A percentile compares a stretch with the other conserved stretches of the same genome.
Evolutionary conservation across 202 grass and related monocot species (phyloP).

Genomic region (Carex arenaria): DNA sequence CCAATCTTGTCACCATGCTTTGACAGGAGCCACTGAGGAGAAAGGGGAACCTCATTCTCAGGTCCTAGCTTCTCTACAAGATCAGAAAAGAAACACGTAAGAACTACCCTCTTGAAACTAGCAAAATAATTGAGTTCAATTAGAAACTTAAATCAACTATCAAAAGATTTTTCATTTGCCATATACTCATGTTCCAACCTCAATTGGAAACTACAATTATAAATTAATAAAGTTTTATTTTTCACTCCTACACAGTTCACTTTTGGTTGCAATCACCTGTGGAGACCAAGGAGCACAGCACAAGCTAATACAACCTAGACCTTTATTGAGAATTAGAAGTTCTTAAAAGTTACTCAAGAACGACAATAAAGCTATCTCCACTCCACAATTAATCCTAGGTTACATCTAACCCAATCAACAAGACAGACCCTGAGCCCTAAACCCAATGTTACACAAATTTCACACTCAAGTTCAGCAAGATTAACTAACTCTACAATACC

Average conservation of each 20-base stretch:
- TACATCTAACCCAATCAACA: constrained; percentile 5
- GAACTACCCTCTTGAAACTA: background rate
- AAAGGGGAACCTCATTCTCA: constrained; percentile 84
- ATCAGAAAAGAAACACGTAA: constrained; percentile 13
- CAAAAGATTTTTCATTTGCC: background rate
- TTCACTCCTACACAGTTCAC: background rate
- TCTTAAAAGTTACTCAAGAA: background rate
- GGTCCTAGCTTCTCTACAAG: constrained; percentile 35
- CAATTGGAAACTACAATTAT: background rate
- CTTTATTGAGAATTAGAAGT: background rate
- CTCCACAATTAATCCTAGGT: background rate
- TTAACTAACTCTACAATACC: background rate
- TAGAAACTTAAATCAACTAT: background rate
- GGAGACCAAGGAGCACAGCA: background rate
- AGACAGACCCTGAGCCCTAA: background rate
- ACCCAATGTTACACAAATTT: constrained; percentile 19
- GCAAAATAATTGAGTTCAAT: background rate
- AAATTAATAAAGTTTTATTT: background rate
- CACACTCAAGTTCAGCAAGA: constrained; percentile 3
- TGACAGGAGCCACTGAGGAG: constrained; percentile 97
- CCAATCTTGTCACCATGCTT: constrained; percentile 54
- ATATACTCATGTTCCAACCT: background rate
- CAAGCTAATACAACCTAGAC: background rate
- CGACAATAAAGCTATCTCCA: background rate
- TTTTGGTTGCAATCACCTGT: background rate